phyloP scores from a whole-genome alignment of 257 asterid species.

The Jacaranda copaia region DNA sequence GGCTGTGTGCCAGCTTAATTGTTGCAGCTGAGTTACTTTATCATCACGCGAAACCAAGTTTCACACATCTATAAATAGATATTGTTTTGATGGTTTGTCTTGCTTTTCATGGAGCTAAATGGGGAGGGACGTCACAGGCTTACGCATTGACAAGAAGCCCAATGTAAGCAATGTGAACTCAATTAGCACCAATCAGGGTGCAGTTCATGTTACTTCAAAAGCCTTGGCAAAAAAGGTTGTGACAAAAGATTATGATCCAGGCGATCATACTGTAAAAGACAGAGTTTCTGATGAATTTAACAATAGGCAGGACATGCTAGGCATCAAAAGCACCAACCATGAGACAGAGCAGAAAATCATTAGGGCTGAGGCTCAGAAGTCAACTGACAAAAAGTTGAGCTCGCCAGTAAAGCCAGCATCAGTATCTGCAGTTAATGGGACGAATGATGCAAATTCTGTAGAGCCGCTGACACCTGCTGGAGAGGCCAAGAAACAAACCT shows the following conservation, averaged over 20 bases:
- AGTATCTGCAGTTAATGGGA: constrained; percentile 44
- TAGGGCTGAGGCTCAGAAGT: constrained; percentile 41
- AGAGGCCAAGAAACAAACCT: constrained; percentile 38
- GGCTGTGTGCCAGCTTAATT: neutral
- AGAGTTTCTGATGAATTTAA: constrained; percentile 38
- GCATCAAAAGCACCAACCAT: constrained; percentile 47
- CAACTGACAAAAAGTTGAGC: constrained; percentile 48
- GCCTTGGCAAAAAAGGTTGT: no score
- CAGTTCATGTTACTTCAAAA: neutral
- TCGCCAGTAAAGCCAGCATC: constrained; percentile 47
- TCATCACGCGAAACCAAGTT: neutral
- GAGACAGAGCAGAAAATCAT: constrained; percentile 20
- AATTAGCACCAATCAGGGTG: constrained; percentile 19
- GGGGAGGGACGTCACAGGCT: constrained; percentile 42
- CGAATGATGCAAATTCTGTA: constrained; percentile 34
- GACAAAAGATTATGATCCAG: neutral
- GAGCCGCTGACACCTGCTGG: constrained; percentile 40
- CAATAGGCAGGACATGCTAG: constrained; percentile 56
- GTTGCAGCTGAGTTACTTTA: neutral
- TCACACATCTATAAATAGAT: neutral
- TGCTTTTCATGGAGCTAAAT: constrained; percentile 23
- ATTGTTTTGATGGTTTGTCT: constrained; percentile 1
- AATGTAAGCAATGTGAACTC: constrained; percentile 23
- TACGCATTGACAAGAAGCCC: constrained; percentile 33
- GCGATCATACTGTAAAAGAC: constrained; percentile 33